Evolutionary conservation across 495 filamentous ascomycete species (phyloP), one percentile per base, ranked within the genome.

Genomic region (Hypoxylon trugodes): DNA sequence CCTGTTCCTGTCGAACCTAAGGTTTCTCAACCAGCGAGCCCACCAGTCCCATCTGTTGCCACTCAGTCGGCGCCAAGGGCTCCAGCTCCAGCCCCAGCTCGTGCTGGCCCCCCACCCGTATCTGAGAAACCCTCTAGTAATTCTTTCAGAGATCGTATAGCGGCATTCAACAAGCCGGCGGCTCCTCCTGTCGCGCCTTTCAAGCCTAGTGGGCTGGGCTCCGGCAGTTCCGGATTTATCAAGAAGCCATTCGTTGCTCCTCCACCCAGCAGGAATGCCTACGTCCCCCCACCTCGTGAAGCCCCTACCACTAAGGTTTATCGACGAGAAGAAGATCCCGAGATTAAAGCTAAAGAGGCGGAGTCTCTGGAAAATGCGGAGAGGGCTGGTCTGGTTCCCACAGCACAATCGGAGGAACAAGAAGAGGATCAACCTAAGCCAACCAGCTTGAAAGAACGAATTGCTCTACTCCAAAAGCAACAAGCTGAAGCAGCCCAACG

Each of bases 221-320:
- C 81, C 38, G 79, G 85, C 21, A 81, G 84, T 38, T 78, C 79
- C 43, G 82, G 84, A 56, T 98, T 98, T 65, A 86, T 98, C 73
- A 97, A 96, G 81, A 98, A 98, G 75, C 92, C 95, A n/a, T 98
- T 97, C 68, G 95, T 98, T 56, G 89, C 95, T 1, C 92, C 96
- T 25, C 95, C 95, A 48, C 95, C 95, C 5, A 96, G 92, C 74
- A 90, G 93, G 62, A 89, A 97, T 81, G 89, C 96, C 1, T 98
- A 92, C 68, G 84, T 98, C 1, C 89, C 95, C 30, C 87, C 88
- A 4, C 86, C 87, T 28, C 78, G 73, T 7, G 73, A 81, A 35
- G 85, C 87, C 28, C 80, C 86, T 22, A 86, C 87, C 13, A 84
- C 87, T 24, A 95, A 89, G 77, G 73, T 92, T 8, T 97, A 96